Base-by-base conservation (phyloP, 306 rosid species). In the Lathyrus tuberosus region DNA sequence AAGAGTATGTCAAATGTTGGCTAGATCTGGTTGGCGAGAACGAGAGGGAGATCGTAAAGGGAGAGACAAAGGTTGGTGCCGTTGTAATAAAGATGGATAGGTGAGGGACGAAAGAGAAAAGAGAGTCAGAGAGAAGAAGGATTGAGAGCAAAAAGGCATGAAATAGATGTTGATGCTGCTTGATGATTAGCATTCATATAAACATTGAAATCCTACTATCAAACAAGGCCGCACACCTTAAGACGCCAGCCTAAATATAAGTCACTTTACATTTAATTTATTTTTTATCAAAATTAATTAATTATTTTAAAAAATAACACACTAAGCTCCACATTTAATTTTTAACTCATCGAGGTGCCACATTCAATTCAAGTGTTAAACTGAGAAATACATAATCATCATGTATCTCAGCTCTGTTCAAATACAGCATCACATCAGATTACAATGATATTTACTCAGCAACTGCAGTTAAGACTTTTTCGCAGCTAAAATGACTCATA, bases 381-480 rank as follows among this genome's bases (percentile, higher is more conserved):
- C 44, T 41, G 65, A 41, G 14, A 70, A 12, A 63, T 44, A 71
- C 40, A 64, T 31, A 35, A 47, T 16, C 62, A 70, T 77, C 35
- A 52, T 76, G 40, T 41, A 30, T 75, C 13, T 49, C 8, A 62
- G 30, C 37, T 76, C 41, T 24, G 51, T 70, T 70, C 28, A 63
- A 52, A 43, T 16, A n/a, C 44, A 64, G 4, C 20, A 38, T 54
- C 47, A 28, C 46, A 69, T 40, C 33, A 61, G n/a, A 52, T 33
- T 31, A 73, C 72, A 73, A 41, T 24, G 7, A 8, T 42, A 59
- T 67, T 40, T 42, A 67, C 71, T 66, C 59, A 66, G 8, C 52
- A 66, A 49, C 46, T 58, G 74, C 70, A 38, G 65, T 58, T 48
- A 41, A 38, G 30, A 53, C 69, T 59, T 72, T 62, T 49, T 30